Evolutionary conservation across 2,329 filamentous ascomycete species (phyloP).

Genomic region (Orbilia ellipsospora): DNA sequence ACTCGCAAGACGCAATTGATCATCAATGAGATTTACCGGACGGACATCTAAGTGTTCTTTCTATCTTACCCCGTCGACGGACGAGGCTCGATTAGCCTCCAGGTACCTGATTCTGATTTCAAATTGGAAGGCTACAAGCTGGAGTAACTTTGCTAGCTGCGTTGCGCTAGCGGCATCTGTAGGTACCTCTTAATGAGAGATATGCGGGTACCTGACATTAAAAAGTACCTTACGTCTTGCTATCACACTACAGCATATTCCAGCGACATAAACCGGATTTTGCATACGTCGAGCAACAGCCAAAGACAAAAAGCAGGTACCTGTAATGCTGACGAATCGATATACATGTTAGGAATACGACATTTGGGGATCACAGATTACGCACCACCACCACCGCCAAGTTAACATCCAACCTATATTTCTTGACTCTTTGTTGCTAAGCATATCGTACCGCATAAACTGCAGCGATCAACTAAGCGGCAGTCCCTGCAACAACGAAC

Average conservation of each 20-base stretch:
- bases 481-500: constrained; percentile 41
- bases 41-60: constrained; percentile 12
- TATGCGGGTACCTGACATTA: constrained; percentile 55
- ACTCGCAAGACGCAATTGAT: constrained; percentile 39
- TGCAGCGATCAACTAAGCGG: constrained; percentile 48
- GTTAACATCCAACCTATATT: neutral
- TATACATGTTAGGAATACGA: constrained; percentile 32
- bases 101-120: constrained; percentile 53
- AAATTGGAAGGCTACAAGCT: constrained; percentile 41
- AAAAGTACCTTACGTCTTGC: constrained; percentile 58
- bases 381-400: constrained; percentile 34
- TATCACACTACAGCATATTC: constrained; percentile 57
- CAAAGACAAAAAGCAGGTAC: constrained; percentile 50
- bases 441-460: constrained; percentile 30
- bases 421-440: constrained; percentile 31
- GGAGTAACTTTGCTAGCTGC: constrained; percentile 23
- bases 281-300: constrained; percentile 56
- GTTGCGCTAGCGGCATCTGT: constrained; percentile 39
- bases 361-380: constrained; percentile 39
- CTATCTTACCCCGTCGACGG: constrained; percentile 8
- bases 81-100: constrained; percentile 40
- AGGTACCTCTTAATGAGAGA: constrained; percentile 43
- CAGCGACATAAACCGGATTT: constrained; percentile 59
- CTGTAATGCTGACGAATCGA: constrained; percentile 36
- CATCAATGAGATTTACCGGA: constrained; percentile 17